These are phyloP conservation scores for Leishmania tropica DNA, from an alignment of 208 protist genomes.

Conservation along the genomic window DNA sequence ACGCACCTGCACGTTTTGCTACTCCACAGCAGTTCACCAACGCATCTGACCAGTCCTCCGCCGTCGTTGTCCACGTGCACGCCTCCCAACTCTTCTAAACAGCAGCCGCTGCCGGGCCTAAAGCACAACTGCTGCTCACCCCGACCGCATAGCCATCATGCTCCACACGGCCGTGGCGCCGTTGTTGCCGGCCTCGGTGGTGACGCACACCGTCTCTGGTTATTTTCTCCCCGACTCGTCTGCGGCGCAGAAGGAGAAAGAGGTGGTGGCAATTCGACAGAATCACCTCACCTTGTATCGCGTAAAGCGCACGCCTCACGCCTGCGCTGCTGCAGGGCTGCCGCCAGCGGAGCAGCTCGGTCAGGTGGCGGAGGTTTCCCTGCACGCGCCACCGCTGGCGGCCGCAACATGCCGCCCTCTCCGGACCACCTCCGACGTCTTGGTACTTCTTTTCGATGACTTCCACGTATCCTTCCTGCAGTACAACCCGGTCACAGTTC, in stretches of 20 bases:
- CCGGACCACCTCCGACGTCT: slow-evolving; percentile 52
- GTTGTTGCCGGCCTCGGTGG: slow-evolving; percentile 66
- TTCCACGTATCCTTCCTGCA: slow-evolving; percentile 84
- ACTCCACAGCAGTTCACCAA: background rate
- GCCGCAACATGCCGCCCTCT: slow-evolving; percentile 61
- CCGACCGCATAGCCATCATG: background rate
- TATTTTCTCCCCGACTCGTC: slow-evolving; percentile 49
- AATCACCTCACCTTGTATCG: slow-evolving; percentile 80
- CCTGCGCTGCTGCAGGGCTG: slow-evolving; percentile 6
- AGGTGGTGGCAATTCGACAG: slow-evolving; percentile 69
- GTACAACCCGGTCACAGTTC: slow-evolving; percentile 58
- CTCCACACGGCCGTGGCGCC: slow-evolving; percentile 68
- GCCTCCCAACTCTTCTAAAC: background rate
- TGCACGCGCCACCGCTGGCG: slow-evolving; percentile 68
- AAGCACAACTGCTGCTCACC: background rate
- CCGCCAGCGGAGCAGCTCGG: slow-evolving; percentile 23
- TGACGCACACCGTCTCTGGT: slow-evolving; percentile 79
- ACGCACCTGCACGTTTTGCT: background rate
- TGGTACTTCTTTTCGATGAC: slow-evolving; percentile 84
- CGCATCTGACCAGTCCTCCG: background rate
- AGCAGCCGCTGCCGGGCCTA: background rate
- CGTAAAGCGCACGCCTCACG: background rate
- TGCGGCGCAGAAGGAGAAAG: slow-evolving; percentile 35
- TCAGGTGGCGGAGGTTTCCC: slow-evolving; percentile 47
- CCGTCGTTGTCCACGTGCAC: background rate